phyloP scores from a whole-genome alignment of 345 rosid species.

The Sonneratia caseolaris region DNA sequence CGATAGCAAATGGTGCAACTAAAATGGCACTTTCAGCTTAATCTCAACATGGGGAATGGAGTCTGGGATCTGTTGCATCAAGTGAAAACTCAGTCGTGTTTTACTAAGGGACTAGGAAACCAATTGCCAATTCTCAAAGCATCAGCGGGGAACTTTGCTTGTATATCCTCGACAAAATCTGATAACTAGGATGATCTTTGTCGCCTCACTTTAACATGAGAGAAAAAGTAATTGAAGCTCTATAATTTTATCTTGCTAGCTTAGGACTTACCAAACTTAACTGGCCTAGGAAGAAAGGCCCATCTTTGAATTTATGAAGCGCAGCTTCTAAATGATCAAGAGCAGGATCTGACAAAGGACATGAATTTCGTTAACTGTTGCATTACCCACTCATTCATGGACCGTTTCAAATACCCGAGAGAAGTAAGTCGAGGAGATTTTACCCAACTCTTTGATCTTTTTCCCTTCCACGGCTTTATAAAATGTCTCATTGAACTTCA shows the following conservation, averaged over 20 bases:
- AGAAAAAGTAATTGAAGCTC: neutral
- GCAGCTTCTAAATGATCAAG: constrained; percentile 22
- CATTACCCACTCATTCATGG: neutral
- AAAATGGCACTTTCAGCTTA: too few relatives aligned
- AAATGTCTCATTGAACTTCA: constrained; percentile 8
- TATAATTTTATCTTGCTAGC: neutral
- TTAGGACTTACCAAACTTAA: constrained; percentile 22
- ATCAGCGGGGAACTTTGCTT: too few relatives aligned
- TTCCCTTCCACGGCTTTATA: constrained; percentile 12
- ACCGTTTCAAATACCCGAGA: neutral
- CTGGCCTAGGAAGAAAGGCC: constrained; percentile 28
- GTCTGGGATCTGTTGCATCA: too few relatives aligned
- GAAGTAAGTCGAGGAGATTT: neutral
- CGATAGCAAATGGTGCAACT: too few relatives aligned
- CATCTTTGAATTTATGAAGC: constrained; percentile 20
- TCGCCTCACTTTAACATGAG: too few relatives aligned
- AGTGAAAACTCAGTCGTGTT: too few relatives aligned
- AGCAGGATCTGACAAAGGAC: constrained; percentile 13
- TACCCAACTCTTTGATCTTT: constrained; percentile 16
- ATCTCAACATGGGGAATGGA: too few relatives aligned
- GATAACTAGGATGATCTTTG: too few relatives aligned
- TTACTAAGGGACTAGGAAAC: too few relatives aligned
- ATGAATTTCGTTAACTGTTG: neutral
- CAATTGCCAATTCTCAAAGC: too few relatives aligned
- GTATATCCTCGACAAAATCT: too few relatives aligned